phyloP scores from a whole-genome alignment of 2,329 filamentous ascomycete genomes.

The Claviceps monticola region DNA sequence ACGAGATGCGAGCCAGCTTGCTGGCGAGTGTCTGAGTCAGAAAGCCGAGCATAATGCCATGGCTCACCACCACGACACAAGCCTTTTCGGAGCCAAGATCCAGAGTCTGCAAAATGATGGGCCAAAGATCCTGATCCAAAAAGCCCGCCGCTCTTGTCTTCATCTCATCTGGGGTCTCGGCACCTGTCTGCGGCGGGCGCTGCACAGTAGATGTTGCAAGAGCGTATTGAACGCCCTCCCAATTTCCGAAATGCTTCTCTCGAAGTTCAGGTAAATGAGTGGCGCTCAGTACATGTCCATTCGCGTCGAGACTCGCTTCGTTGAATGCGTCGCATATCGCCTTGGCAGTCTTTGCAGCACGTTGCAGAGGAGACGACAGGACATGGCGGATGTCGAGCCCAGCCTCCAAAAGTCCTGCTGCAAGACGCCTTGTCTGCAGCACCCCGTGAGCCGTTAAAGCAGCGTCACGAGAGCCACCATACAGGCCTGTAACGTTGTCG shows the following conservation, averaged over 20 bases:
- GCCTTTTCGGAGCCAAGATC: slow-evolving; percentile 4
- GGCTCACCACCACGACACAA: slow-evolving; percentile 56
- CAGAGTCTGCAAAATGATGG: slow-evolving; percentile 22
- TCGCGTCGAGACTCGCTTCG: slow-evolving; percentile 3
- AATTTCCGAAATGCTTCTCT: slow-evolving; percentile 62
- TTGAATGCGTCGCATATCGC: slow-evolving; percentile 46
- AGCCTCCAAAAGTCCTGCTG: slow-evolving; percentile 38
- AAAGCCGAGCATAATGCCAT: slow-evolving; percentile 65
- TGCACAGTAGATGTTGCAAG: slow-evolving; percentile 11
- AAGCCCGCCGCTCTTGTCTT: slow-evolving; percentile 49
- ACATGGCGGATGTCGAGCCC: slow-evolving; percentile 39
- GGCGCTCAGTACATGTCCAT: slow-evolving; percentile 7
- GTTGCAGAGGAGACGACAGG: slow-evolving; percentile 65
- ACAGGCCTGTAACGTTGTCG: slow-evolving; percentile 70
- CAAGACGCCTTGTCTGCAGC: slow-evolving; percentile 63
- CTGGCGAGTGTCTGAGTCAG: slow-evolving; percentile 50
- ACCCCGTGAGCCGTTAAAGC: slow-evolving; percentile 68
- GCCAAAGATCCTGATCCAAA: slow-evolving; percentile 47
- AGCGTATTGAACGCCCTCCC: slow-evolving; percentile 50
- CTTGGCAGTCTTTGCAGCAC: slow-evolving; percentile 58
- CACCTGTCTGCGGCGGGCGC: slow-evolving; percentile 26
- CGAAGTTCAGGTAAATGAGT: slow-evolving; percentile 34
- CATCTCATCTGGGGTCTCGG: slow-evolving; percentile 59
- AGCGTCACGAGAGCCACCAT: slow-evolving; percentile 70
- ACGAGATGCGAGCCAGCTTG: slow-evolving; percentile 25